phyloP scores from a whole-genome alignment of 1,284 basidiomycete species.

The Marasmius sp. region DNA sequence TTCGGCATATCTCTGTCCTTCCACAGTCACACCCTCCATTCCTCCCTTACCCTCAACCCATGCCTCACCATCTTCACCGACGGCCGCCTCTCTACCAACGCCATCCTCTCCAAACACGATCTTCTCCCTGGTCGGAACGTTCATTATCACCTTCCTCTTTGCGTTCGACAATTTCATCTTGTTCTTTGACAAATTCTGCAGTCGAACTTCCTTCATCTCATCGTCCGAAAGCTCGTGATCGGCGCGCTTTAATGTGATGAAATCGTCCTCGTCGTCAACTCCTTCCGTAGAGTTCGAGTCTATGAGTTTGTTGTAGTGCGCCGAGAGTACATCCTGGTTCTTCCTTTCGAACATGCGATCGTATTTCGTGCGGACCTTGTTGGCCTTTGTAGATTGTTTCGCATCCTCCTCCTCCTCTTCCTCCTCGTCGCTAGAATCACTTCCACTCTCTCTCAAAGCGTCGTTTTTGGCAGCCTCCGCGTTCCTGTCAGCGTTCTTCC shows the following conservation, averaged over 20 bases:
- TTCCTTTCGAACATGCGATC: slow-evolving; percentile 98
- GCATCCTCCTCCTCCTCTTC: slow-evolving; percentile 24
- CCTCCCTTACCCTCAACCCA: slow-evolving; percentile 61
- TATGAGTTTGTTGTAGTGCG: slow-evolving; percentile 89
- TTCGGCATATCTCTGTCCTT: slow-evolving; percentile 70
- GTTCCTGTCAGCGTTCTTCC: slow-evolving; percentile 67
- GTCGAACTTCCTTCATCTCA: slow-evolving; percentile 25
- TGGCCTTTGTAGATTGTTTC: slow-evolving; percentile 26
- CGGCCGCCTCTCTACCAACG: slow-evolving; percentile 76
- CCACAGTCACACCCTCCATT: slow-evolving; percentile 63
- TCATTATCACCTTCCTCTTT: slow-evolving; percentile 75
- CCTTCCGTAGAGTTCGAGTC: slow-evolving; percentile 34
- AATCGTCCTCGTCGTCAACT: slow-evolving; percentile 68
- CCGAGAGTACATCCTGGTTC: slow-evolving; percentile 91
- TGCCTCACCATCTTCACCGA: slow-evolving; percentile 71
- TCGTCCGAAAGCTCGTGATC: slow-evolving; percentile 73
- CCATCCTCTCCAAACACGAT: slow-evolving; percentile 89
- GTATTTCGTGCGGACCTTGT: slow-evolving; percentile 85
- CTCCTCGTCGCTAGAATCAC: slow-evolving; percentile 20
- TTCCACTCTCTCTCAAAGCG: slow-evolving; percentile 28
- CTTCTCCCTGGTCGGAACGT: slow-evolving; percentile 63
- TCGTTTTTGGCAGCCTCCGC: slow-evolving; percentile 38
- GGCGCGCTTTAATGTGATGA: slow-evolving; percentile 90
- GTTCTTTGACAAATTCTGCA: slow-evolving; percentile 51
- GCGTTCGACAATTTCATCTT: slow-evolving; percentile 67